These are phyloP conservation scores for Septoria linicola DNA, from an alignment of 2,329 filamentous ascomycete genomes.

Conservation along the genomic window DNA sequence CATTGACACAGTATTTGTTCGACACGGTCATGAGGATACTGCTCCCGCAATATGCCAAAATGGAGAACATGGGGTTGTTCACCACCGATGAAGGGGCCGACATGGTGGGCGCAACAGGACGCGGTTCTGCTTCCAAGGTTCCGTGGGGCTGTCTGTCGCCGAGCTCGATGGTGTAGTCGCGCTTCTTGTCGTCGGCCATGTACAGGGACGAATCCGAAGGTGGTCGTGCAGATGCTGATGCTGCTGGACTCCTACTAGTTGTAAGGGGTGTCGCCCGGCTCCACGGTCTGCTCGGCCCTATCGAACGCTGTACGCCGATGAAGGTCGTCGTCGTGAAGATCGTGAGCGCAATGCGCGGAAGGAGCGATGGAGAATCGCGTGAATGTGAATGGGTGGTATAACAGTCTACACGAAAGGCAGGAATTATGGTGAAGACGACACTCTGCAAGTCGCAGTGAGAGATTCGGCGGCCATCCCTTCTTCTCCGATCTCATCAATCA, in stretches of 20 bases:
- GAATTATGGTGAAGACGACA: no score
- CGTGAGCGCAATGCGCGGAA: conserved; percentile 19
- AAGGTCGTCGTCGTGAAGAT: conserved; percentile 34
- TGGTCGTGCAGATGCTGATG: conserved; percentile 15
- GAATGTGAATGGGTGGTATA: neutral
- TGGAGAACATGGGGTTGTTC: conserved; percentile 73
- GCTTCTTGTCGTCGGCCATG: conserved; percentile 90
- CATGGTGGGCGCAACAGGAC: conserved; percentile 48
- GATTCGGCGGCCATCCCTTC: no score
- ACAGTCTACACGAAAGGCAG: no score
- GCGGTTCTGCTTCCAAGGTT: conserved; percentile 39
- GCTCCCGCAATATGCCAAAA: conserved; percentile 86
- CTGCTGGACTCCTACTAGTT: conserved; percentile 6
- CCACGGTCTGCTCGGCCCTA: conserved; percentile 28
- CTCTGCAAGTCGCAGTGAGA: no score
- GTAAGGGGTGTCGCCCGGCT: conserved; percentile 28
- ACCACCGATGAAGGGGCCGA: conserved; percentile 45
- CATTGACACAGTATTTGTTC: conserved; percentile 97
- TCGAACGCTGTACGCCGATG: conserved; percentile 33
- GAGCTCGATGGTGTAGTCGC: conserved; percentile 71
- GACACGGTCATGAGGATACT: conserved; percentile 99
- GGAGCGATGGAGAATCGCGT: neutral
- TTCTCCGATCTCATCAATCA: no score
- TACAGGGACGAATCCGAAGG: neutral
- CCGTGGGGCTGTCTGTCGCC: conserved; percentile 55